Conservation (phyloP, 257 asterid species). For the Fraxinus pennsylvanica region DNA sequence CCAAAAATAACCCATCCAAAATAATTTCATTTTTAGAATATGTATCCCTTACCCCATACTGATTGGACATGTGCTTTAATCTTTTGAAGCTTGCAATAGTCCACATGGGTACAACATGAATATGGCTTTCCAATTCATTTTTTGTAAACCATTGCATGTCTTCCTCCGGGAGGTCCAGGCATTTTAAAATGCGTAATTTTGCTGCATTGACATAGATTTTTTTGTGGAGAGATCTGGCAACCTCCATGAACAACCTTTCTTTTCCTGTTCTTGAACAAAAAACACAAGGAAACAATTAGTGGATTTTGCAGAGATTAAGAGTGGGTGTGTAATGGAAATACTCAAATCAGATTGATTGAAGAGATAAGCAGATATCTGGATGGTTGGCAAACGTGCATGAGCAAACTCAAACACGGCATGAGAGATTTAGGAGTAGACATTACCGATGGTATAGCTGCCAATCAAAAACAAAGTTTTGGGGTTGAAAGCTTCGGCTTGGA, state of each 20-base stretch:
- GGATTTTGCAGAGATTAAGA: neutral
- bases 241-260: constrained; percentile 81
- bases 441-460: constrained; percentile 98
- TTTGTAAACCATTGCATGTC: constrained; percentile 82
- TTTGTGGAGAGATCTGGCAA: constrained; percentile 81
- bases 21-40: neutral
- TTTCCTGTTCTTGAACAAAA: constrained; percentile 57
- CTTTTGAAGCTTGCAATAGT: constrained; percentile 80
- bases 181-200: constrained; percentile 76
- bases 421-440: constrained; percentile 18
- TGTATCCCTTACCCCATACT: constrained; percentile 57
- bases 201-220: constrained; percentile 75
- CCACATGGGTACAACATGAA: constrained; percentile 99
- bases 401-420: neutral
- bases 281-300: neutral
- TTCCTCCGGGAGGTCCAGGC: constrained; percentile 65
- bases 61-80: constrained; percentile 66
- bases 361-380: neutral
- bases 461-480: constrained; percentile 83
- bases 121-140: constrained; percentile 86
- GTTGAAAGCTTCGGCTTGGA: constrained; percentile 95
- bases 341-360: neutral
- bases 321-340: neutral
- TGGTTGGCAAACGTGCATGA: neutral
- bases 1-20: neutral